Evolutionary conservation across 495 filamentous ascomycete genomes (phyloP).

Genomic region (Clohesyomyces aquaticus): DNA sequence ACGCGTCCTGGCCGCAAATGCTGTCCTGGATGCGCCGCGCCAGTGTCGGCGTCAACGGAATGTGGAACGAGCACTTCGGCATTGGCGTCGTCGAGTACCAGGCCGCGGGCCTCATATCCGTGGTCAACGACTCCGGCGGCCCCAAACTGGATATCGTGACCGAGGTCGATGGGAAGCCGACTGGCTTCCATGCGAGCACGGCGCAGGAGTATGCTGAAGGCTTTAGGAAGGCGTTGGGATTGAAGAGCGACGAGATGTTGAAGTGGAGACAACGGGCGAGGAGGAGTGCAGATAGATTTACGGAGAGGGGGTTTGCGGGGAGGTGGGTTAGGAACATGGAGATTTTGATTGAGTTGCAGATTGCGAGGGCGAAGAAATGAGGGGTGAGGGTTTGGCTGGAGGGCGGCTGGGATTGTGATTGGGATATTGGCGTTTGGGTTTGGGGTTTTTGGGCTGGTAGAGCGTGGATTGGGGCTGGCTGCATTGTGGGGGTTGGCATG

Average conservation of each 20-base stretch:
- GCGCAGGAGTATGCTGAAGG: conserved; percentile 73
- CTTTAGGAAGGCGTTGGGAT: conserved; percentile 73
- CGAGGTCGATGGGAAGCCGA: conserved; percentile 72
- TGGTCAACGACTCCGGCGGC: conserved; percentile 90
- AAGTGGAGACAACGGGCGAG: conserved; percentile 74
- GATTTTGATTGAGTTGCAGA: conserved; percentile 63
- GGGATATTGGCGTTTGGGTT: background rate
- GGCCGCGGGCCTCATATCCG: conserved; percentile 86
- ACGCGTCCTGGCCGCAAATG: conserved; percentile 85
- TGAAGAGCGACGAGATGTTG: conserved; percentile 68
- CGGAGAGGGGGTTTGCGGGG: conserved; percentile 78
- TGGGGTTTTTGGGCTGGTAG: background rate
- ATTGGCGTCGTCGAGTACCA: conserved; percentile 99
- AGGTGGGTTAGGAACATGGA: conserved; percentile 75
- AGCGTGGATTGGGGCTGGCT: background rate
- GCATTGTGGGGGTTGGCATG: background rate
- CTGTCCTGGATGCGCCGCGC: conserved; percentile 72
- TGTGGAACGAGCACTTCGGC: conserved; percentile 99
- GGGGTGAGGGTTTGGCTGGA: background rate
- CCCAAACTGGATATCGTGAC: conserved; percentile 92
- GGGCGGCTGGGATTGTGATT: background rate
- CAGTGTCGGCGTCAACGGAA: conserved; percentile 88
- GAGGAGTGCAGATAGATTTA: conserved; percentile 77
- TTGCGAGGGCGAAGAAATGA: background rate
- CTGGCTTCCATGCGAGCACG: conserved; percentile 82